Conservation (phyloP, 176 grass and related monocot species). For the Raddia distichophylla region DNA sequence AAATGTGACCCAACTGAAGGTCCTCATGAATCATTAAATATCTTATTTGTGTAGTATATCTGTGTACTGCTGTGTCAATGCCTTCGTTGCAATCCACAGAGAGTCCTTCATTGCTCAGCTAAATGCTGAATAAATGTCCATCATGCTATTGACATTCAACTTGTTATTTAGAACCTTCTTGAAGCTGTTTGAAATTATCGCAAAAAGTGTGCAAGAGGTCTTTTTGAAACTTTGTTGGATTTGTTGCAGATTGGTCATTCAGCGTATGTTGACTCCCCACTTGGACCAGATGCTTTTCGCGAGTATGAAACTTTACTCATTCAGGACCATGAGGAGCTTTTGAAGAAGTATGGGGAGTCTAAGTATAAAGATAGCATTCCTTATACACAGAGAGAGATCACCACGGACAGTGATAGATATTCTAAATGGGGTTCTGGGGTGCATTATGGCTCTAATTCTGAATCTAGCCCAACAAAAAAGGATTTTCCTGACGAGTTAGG, state of each 20-base stretch:
- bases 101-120: not conserved
- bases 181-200: constrained; percentile 3
- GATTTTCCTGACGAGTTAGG: constrained; percentile 50
- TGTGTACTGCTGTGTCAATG: constrained; percentile 9
- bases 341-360: constrained; percentile 60
- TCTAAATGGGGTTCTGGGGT: constrained; percentile 46
- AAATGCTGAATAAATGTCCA: constrained; percentile 14
- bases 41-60: not conserved
- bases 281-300: constrained; percentile 92
- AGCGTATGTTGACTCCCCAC: constrained; percentile 75
- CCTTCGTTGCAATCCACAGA: constrained; percentile 14
- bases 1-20: not conserved
- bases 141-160: constrained; percentile 13
- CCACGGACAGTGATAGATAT: constrained; percentile 43
- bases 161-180: constrained; percentile 9
- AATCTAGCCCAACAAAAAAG: constrained; percentile 43
- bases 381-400: constrained; percentile 37
- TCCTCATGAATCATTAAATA: constrained; percentile 21
- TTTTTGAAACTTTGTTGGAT: constrained; percentile 31
- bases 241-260: constrained; percentile 80
- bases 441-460: constrained; percentile 49
- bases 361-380: constrained; percentile 32
- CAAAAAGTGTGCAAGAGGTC: not conserved
- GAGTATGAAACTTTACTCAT: constrained; percentile 86
- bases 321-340: constrained; percentile 91